Evolutionary conservation across 2,329 filamentous ascomycete genomes (phyloP).

Genomic region (Trichoderma asperellum): DNA sequence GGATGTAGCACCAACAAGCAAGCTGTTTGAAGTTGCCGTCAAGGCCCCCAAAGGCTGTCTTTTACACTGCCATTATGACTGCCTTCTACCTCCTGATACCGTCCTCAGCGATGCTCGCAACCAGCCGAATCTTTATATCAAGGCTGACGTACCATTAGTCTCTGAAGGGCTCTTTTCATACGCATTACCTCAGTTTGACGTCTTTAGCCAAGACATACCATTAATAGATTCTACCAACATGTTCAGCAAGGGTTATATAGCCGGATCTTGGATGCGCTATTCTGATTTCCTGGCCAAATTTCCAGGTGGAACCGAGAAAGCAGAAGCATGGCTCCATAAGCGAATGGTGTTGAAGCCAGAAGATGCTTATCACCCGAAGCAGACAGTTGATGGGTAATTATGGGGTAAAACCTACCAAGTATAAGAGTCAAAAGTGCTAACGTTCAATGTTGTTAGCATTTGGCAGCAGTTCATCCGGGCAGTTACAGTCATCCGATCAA

Average conservation of each 20-base stretch:
- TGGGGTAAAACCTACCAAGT: not conserved
- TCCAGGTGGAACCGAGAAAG: not conserved
- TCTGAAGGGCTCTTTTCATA: slow-evolving; percentile 69
- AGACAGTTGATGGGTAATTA: slow-evolving; percentile 15
- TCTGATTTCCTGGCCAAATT: not conserved
- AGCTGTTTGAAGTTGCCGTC: slow-evolving; percentile 81
- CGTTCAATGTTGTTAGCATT: not conserved
- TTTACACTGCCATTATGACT: slow-evolving; percentile 82
- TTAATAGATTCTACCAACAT: slow-evolving; percentile 59
- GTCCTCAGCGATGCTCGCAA: slow-evolving; percentile 2
- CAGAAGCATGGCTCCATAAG: slow-evolving; percentile 5
- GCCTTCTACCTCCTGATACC: slow-evolving; percentile 47
- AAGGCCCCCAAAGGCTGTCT: slow-evolving; percentile 87
- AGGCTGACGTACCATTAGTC: slow-evolving; percentile 83
- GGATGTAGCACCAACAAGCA: slow-evolving; percentile 55
- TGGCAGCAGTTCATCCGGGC: slow-evolving; percentile 15
- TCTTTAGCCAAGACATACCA: slow-evolving; percentile 59
- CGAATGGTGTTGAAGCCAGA: slow-evolving; percentile 18
- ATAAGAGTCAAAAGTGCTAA: not conserved
- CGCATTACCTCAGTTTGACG: slow-evolving; percentile 68
- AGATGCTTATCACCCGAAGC: slow-evolving; percentile 13
- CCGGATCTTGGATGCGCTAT: slow-evolving; percentile 19
- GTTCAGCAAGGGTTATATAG: not conserved
- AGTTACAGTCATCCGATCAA: slow-evolving; percentile 14
- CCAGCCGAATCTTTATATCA: slow-evolving; percentile 42